phyloP scores from a whole-genome alignment of 1,139 yeast genomes.

The Hyphopichia wangnamkhiaoensis region DNA sequence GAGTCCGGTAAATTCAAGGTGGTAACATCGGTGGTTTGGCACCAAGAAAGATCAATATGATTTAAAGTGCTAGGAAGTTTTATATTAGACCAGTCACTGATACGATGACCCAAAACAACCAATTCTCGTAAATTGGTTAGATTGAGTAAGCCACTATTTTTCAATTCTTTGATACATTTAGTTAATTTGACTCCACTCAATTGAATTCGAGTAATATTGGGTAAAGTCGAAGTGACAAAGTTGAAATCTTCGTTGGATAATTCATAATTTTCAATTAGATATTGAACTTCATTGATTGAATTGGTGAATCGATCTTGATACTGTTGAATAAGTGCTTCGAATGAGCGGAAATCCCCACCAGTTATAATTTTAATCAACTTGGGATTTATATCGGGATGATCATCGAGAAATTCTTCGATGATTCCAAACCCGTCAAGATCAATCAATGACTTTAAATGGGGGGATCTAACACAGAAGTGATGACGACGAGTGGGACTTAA shows the following conservation, averaged over 20 bases:
- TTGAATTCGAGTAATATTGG: conserved; percentile 33
- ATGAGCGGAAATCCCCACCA: conserved; percentile 34
- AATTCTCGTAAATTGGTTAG: conserved; percentile 22
- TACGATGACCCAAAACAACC: conserved; percentile 34
- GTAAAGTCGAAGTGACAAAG: conserved; percentile 22
- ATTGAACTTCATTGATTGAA: conserved; percentile 19
- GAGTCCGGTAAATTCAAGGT: conserved; percentile 20
- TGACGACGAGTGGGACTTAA: conserved; percentile 34
- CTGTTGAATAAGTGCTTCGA: conserved; percentile 23
- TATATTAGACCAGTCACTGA: conserved; percentile 29
- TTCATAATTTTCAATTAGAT: conserved; percentile 29
- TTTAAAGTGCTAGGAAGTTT: conserved; percentile 23
- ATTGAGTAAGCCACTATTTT: conserved; percentile 8
- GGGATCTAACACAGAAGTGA: conserved; percentile 20
- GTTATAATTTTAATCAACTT: conserved; percentile 26
- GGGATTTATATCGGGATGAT: conserved; percentile 31
- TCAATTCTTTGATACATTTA: conserved; percentile 10
- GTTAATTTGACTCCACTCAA: conserved; percentile 25
- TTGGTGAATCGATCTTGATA: conserved; percentile 17
- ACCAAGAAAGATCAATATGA: conserved; percentile 42
- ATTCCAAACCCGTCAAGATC: conserved; percentile 32
- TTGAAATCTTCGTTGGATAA: conserved; percentile 20
- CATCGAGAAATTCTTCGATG: conserved; percentile 31
- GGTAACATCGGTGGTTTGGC: conserved; percentile 15
- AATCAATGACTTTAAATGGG: conserved; percentile 18